A percentile compares a stretch with the other conserved stretches of the same genome.
These are phyloP conservation scores for Begonia loranthoides DNA, from an alignment of 306 rosid species.

Conservation along the genomic window DNA sequence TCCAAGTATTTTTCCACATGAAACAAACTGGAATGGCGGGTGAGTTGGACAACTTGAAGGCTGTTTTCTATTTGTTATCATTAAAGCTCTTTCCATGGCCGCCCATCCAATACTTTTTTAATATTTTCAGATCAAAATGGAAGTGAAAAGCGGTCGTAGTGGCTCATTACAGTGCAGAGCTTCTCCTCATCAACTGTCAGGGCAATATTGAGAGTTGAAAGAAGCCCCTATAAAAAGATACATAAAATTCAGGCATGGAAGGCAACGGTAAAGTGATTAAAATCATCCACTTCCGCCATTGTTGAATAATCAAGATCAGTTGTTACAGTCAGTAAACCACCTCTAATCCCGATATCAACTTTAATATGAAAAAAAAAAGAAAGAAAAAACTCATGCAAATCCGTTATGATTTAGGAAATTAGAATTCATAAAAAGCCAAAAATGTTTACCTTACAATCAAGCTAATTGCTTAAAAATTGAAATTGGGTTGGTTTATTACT, in stretches of 20 bases:
- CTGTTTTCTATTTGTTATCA: too few species aligned
- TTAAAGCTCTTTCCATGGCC: too few species aligned
- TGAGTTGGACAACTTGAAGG: too few species aligned
- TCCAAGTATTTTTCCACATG: too few species aligned
- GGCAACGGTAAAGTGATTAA: not conserved
- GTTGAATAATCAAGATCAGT: constrained; percentile 7
- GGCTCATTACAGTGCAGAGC: constrained; percentile 4
- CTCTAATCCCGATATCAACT: too few species aligned
- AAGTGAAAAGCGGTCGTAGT: too few species aligned
- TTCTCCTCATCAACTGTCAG: constrained; percentile 35
- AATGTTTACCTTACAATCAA: constrained; percentile 1
- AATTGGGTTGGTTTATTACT: not conserved
- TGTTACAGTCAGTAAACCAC: constrained; percentile 2
- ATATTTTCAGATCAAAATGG: too few species aligned
- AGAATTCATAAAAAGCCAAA: not conserved
- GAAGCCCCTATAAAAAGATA: not conserved
- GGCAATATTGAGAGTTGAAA: constrained; percentile 35
- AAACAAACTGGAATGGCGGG: too few species aligned
- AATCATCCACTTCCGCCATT: constrained; percentile 1
- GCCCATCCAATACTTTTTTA: too few species aligned
- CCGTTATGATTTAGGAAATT: too few species aligned
- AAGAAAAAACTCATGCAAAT: too few species aligned
- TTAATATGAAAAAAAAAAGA: too few species aligned
- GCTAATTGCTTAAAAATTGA: not conserved
- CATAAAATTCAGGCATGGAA: not conserved